A percentile compares a stretch with the other conserved stretches of the same genome.
Conservation (phyloP, 2,329 filamentous ascomycete species). For the Bipolaris gigantea region DNA sequence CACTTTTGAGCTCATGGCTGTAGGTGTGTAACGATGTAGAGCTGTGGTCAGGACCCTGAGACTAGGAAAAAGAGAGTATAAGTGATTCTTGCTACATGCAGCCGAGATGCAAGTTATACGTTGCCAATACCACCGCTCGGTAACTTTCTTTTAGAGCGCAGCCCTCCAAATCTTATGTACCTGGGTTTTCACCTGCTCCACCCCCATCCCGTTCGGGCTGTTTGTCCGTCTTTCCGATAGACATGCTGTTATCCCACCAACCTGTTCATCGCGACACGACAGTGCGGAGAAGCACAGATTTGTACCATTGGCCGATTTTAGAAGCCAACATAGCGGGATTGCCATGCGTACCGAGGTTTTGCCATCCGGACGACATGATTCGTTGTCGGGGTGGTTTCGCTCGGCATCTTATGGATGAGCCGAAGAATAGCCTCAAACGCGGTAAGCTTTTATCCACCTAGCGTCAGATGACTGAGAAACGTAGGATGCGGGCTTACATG, state of each 20-base stretch:
- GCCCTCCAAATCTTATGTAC: conserved; percentile 7
- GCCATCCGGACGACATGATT: conserved; percentile 15
- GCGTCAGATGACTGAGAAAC: conserved; percentile 8
- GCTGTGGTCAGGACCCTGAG: background rate
- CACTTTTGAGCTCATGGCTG: conserved; percentile 28
- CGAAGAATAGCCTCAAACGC: conserved; percentile 6
- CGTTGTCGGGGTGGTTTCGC: background rate
- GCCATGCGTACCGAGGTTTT: conserved; percentile 22
- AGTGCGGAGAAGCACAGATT: conserved; percentile 16
- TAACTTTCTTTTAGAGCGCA: background rate
- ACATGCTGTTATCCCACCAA: conserved; percentile 1
- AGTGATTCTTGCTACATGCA: background rate
- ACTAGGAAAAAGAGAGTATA: background rate
- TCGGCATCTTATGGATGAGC: conserved; percentile 9
- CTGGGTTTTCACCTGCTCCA: background rate
- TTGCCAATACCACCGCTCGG: conserved; percentile 6
- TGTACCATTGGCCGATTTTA: conserved; percentile 13
- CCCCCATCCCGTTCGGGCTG: conserved; percentile 9
- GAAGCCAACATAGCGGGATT: conserved; percentile 7
- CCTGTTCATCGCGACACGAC: conserved; percentile 7
- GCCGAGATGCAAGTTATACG: background rate
- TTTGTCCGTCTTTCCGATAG: conserved; percentile 21
- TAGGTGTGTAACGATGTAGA: background rate
- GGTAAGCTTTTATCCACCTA: background rate
- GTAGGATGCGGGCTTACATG: background rate